These are phyloP conservation scores for Zymoseptoria brevis DNA, from an alignment of 2,329 filamentous ascomycete genomes.

Conservation along the genomic window DNA sequence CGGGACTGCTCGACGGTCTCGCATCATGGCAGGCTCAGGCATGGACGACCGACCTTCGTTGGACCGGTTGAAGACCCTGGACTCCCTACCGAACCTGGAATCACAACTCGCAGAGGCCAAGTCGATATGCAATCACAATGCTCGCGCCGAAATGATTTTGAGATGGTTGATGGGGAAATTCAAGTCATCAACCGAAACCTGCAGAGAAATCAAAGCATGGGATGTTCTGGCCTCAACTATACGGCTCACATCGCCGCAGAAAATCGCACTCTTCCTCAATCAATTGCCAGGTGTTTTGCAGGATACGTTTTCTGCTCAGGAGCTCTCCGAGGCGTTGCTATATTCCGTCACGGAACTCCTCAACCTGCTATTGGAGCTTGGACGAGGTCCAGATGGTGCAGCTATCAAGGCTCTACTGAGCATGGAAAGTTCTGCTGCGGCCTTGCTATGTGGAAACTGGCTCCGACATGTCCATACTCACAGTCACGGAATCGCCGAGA, in stretches of 20 bases:
- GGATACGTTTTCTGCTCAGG: slow-evolving; percentile 37
- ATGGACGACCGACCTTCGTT: slow-evolving; percentile 26
- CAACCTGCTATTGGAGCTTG: slow-evolving; percentile 14
- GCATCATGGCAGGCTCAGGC: slow-evolving; percentile 8
- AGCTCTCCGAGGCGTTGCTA: slow-evolving; percentile 3
- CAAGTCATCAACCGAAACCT: slow-evolving; percentile 37
- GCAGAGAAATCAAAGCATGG: slow-evolving; percentile 44
- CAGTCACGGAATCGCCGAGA: no score
- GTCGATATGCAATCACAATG: slow-evolving; percentile 24
- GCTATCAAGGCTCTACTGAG: slow-evolving; percentile 20
- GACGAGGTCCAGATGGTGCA: slow-evolving; percentile 13
- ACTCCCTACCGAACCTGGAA: slow-evolving; percentile 17
- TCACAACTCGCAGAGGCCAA: slow-evolving; percentile 23
- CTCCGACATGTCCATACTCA: slow-evolving; percentile 8
- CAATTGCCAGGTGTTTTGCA: slow-evolving; percentile 60
- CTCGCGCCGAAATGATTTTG: slow-evolving; percentile 52
- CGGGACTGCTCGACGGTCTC: not conserved
- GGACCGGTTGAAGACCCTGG: slow-evolving; percentile 35
- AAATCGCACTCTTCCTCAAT: slow-evolving; percentile 61
- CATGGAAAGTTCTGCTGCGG: slow-evolving; percentile 13
- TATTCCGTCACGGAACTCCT: slow-evolving; percentile 9
- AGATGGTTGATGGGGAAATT: slow-evolving; percentile 59
- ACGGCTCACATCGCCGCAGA: slow-evolving; percentile 58
- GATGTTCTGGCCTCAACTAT: slow-evolving; percentile 54
- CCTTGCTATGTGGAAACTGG: slow-evolving; percentile 22